Evolutionary conservation across 306 rosid genomes (phyloP), one percentile per base, ranked within the genome.

Genomic region (Astragalus membranaceus): DNA sequence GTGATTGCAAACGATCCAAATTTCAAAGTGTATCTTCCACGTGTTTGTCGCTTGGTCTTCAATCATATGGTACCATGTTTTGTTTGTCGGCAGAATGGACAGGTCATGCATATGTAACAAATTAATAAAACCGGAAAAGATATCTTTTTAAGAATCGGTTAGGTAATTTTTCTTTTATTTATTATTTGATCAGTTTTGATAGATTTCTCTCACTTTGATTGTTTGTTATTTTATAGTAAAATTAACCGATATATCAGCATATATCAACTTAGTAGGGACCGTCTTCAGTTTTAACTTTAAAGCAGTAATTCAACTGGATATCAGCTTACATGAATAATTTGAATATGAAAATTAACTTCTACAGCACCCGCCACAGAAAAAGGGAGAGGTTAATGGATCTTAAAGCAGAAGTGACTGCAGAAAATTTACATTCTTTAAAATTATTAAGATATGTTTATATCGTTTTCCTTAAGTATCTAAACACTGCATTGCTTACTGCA

Each of bases 51-150:
- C 44, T 5, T 42, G 14, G 15, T 51, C 37, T 51, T 10, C 1
- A 67, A 23, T 53, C 37, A 30, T 67, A 30, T 67, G 44, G 10
- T 29, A 42, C 47, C 47, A 6, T 29, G 35, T n/a, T n/a, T n/a
- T n/a, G 11, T n/a, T 54, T 65, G 64, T 75, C 67, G 56, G 73
- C 57, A 64, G 9, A 64, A 42, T 41, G 20, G 54, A 53, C 29
- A 23, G 9, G 54, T 3, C 10, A 37, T 37, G 10, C 41, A 12
- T 59, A 20, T n/a, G 2, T 20, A 20, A 20, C 2, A 20, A 20
- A 20, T 20, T 20, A 20, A 20, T 20, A 20, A 20, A 20, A 20
- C 23, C 23, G 23, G 23, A 20, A 2, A 0, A 2, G 23, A 20
- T 33, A 33, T 6, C 5, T 33, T 33, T 37, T 37, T 37, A 37